Percentiles rank a stretch among this genome's conserved stretches.
Conservation (phyloP, 2,329 filamentous ascomycete genomes). For the Microcyclospora pomicola region DNA sequence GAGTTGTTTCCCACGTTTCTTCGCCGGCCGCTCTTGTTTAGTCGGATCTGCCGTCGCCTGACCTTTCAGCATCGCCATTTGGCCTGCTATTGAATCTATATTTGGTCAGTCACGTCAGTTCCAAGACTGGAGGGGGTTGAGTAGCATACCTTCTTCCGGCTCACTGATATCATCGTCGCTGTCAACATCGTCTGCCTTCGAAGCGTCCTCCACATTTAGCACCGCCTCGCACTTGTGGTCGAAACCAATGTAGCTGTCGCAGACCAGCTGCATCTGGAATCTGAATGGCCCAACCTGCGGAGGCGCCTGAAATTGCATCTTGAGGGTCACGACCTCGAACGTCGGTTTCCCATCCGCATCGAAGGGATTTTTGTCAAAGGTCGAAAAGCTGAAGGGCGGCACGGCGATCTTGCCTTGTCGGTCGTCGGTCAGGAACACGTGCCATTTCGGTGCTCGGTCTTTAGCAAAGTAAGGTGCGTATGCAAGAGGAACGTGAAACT, state of each 20-base stretch:
- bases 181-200: slow-evolving; percentile 63
- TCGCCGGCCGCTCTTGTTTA: slow-evolving; percentile 8
- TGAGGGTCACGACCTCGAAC: slow-evolving; percentile 88
- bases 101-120: slow-evolving; percentile 7
- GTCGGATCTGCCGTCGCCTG: slow-evolving; percentile 16
- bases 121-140: not conserved
- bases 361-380: slow-evolving; percentile 81
- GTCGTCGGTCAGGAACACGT: slow-evolving; percentile 84
- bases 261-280: slow-evolving; percentile 86
- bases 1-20: not conserved
- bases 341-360: slow-evolving; percentile 53
- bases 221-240: slow-evolving; percentile 87
- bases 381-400: slow-evolving; percentile 86
- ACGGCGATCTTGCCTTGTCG: slow-evolving; percentile 95
- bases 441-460: slow-evolving; percentile 82
- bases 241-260: slow-evolving; percentile 89
- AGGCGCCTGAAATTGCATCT: slow-evolving; percentile 92
- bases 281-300: slow-evolving; percentile 86
- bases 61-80: slow-evolving; percentile 25
- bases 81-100: slow-evolving; percentile 24
- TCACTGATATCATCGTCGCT: slow-evolving; percentile 84
- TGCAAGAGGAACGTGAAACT: slow-evolving; percentile 68
- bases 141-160: slow-evolving; percentile 74
- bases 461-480: slow-evolving; percentile 83
- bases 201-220: slow-evolving; percentile 75